Evolutionary conservation across 2,329 filamentous ascomycete species (phyloP).

Genomic region (Epichloe sp.): DNA sequence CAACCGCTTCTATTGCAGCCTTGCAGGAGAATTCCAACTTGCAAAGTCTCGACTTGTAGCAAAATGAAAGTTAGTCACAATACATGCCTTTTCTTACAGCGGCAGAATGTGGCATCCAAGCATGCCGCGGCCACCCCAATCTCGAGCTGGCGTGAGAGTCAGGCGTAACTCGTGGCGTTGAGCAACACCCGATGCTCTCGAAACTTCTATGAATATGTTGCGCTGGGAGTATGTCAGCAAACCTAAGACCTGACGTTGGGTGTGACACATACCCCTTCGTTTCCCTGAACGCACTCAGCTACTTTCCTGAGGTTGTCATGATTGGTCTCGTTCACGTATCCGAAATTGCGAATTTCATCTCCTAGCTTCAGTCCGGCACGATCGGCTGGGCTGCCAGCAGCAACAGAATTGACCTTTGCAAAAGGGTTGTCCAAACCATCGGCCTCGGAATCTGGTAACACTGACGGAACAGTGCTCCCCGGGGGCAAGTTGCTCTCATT

Average conservation of each 20-base stretch:
- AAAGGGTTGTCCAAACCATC: conserved; percentile 37
- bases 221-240: conserved; percentile 35
- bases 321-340: conserved; percentile 69
- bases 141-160: conserved; percentile 58
- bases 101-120: conserved; percentile 85
- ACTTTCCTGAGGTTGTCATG: conserved; percentile 78
- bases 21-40: neutral
- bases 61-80: neutral
- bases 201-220: conserved; percentile 55
- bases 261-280: conserved; percentile 61
- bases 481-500: conserved; percentile 19
- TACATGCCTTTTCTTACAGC: conserved; percentile 29
- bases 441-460: conserved; percentile 18
- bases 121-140: conserved; percentile 85
- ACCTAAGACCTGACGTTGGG: neutral
- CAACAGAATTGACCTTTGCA: conserved; percentile 79
- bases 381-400: conserved; percentile 65
- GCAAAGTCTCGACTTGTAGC: neutral
- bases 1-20: neutral
- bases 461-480: conserved; percentile 14
- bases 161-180: conserved; percentile 49
- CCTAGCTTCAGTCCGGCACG: conserved; percentile 67
- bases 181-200: conserved; percentile 31
- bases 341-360: conserved; percentile 76
- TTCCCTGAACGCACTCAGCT: conserved; percentile 78